Conservation (phyloP, 192 early-diverging fungal genomes). For the Coemansia sp. region DNA sequence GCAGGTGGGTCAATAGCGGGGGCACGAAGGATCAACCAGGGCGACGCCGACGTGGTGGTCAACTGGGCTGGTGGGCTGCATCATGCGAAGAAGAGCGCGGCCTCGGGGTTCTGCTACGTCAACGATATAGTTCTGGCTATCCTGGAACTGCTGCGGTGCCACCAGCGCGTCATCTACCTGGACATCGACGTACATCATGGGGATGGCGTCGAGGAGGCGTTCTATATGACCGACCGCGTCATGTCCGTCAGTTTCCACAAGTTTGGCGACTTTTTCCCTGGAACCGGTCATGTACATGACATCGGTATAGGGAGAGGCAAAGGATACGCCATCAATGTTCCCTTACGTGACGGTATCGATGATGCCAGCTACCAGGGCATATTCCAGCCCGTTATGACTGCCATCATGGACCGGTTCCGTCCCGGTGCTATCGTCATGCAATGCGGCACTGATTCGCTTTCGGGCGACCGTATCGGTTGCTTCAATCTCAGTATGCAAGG, state of each 20-base stretch:
- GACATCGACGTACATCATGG: conserved; percentile 99
- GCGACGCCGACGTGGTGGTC: conserved; percentile 88
- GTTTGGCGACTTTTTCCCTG: conserved; percentile 98
- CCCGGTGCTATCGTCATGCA: conserved; percentile 92
- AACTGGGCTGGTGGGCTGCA: conserved; percentile 98
- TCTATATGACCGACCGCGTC: conserved; percentile 97
- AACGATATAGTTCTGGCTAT: conserved; percentile 96
- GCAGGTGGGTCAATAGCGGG: conserved; percentile 95
- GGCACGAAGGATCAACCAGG: conserved; percentile 81
- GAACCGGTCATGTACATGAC: conserved; percentile 95
- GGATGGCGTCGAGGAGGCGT: conserved; percentile 98
- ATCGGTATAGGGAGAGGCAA: conserved; percentile 84
- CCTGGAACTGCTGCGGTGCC: conserved; percentile 81
- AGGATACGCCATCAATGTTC: conserved; percentile 93
- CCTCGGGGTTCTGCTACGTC: conserved; percentile 97
- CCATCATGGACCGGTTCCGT: conserved; percentile 88
- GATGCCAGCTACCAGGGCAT: conserved; percentile 90
- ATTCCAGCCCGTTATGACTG: conserved; percentile 81
- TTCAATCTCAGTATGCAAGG: conserved; percentile 96
- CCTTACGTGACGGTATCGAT: conserved; percentile 91
- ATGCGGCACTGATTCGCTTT: conserved; percentile 93
- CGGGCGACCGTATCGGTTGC: conserved; percentile 88
- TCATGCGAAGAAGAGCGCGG: conserved; percentile 95
- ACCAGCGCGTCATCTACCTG: conserved; percentile 92
- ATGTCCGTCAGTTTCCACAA: conserved; percentile 99